These are phyloP conservation scores for Hippophae rhamnoides DNA, from an alignment of 306 rosid species.

Conservation along the genomic window DNA sequence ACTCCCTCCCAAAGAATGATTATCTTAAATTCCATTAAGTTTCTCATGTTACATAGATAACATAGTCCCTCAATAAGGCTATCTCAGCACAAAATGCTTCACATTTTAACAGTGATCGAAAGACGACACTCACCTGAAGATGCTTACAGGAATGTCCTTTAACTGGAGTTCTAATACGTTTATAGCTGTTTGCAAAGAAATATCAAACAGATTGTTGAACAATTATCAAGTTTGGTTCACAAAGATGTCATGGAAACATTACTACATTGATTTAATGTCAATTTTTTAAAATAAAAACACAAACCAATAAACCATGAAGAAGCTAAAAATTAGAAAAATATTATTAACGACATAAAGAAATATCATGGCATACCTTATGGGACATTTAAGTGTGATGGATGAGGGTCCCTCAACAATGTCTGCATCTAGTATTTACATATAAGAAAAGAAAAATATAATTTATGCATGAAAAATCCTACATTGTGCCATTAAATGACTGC, in stretches of 20 bases:
- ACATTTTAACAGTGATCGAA: background rate
- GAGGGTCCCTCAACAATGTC: slow-evolving; percentile 89
- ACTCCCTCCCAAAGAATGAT: background rate
- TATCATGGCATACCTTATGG: slow-evolving; percentile 67
- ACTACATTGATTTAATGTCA: background rate
- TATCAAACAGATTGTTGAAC: slow-evolving; percentile 13
- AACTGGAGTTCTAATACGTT: slow-evolving; percentile 75
- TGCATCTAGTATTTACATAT: slow-evolving; percentile 34
- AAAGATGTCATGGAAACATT: too few species aligned
- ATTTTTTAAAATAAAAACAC: background rate
- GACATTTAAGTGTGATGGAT: slow-evolving; percentile 83
- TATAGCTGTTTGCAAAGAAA: slow-evolving; percentile 44
- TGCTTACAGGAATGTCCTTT: slow-evolving; percentile 86
- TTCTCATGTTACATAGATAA: background rate
- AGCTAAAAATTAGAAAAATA: slow-evolving; percentile 1
- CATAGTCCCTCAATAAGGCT: background rate
- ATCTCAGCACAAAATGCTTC: background rate
- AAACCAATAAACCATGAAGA: slow-evolving; percentile 3
- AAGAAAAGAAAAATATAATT: slow-evolving; percentile 1
- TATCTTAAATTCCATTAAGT: background rate
- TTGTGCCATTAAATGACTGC: background rate
- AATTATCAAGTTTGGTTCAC: background rate
- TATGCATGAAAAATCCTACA: slow-evolving; percentile 11
- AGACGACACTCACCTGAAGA: slow-evolving; percentile 53
- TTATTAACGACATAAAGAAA: slow-evolving; percentile 13